Base-by-base conservation (phyloP, 345 rosid species). In the Salix suchowensis region DNA sequence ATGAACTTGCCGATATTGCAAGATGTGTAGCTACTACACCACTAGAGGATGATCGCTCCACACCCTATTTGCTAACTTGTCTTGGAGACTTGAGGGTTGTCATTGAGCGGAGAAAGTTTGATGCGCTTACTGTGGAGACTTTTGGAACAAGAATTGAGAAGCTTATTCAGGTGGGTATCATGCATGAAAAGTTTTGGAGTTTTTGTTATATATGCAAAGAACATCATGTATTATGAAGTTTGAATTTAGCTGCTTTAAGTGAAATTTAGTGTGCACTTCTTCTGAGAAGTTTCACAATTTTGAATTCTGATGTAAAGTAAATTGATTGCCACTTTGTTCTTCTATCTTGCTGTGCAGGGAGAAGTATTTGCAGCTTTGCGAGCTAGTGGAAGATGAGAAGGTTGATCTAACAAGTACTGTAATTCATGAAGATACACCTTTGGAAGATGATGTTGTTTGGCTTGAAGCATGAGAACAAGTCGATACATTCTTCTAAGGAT, bases 1-100 rank as follows among this genome's bases (percentile, higher is more conserved):
- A 74, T 86, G 99, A 96, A 80, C 98, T 96, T 85, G 98, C 94
- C 55, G 98, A 96, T 86, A 91, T 96, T 80, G 98, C 99, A 76
- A 93, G 88, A 87, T 91, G 96, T 87, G 97, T 87, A 46, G 98
- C 95, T 81, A 91, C 81, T 85, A 87, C 88, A 15, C 94, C 93
- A 68, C 82, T 88, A 80, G 92, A 89, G 60, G 97, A 96, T 86
- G 97, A 92, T 65, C 86, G 87, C 65, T 85, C 95, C 30, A 81
- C 85, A 21, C 87, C 93, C 6, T 91, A 86, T 83, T 82, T 96
- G 74, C 87, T 96, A 65, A 77, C 96, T 69, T 92, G 90, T 87
- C 93, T 96, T 75, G 96, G 90, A 40, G 98, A 90, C 79, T 86
- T 92, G 84, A 90, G 92, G 83, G 83, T 85, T 80, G 95, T 94